Conservation (phyloP, 306 rosid genomes). For the Castanea mollissima region DNA sequence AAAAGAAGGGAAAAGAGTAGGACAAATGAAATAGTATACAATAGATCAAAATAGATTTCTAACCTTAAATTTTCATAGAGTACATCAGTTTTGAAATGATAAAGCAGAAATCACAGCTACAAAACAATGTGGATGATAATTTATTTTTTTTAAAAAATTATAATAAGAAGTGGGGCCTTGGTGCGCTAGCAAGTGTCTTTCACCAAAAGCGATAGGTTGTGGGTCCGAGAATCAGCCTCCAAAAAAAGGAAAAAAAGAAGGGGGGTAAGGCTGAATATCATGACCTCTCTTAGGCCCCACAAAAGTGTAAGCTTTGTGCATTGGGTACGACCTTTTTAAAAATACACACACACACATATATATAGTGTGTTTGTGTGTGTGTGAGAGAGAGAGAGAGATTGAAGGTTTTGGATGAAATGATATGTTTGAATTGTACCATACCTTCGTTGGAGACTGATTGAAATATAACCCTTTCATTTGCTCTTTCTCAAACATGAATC, state of each 20-base stretch:
- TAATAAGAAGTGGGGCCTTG: too few relatives aligned
- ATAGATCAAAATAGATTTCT: background rate
- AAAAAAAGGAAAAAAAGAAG: too few relatives aligned
- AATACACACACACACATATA: too few relatives aligned
- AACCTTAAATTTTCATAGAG: background rate
- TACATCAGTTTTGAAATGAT: background rate
- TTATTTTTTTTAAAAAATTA: background rate
- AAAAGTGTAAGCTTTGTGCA: too few relatives aligned
- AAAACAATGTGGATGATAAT: background rate
- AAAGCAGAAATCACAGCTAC: background rate
- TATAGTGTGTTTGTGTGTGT: too few relatives aligned
- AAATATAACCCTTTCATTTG: conserved; percentile 93
- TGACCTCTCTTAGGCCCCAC: too few relatives aligned
- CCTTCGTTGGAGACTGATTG: conserved; percentile 89
- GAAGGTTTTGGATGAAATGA: background rate
- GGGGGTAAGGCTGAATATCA: too few relatives aligned
- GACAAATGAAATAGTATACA: background rate
- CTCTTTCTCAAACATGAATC: conserved; percentile 99
- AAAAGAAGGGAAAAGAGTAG: background rate
- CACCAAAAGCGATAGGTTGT: too few relatives aligned
- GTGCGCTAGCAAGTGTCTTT: too few relatives aligned
- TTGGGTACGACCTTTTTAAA: too few relatives aligned
- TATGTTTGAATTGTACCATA: conserved; percentile 30
- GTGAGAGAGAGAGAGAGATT: too few relatives aligned
- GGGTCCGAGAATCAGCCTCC: too few relatives aligned